phyloP scores from a whole-genome alignment of 176 grass and related monocot species.

The Lolium rigidum region DNA sequence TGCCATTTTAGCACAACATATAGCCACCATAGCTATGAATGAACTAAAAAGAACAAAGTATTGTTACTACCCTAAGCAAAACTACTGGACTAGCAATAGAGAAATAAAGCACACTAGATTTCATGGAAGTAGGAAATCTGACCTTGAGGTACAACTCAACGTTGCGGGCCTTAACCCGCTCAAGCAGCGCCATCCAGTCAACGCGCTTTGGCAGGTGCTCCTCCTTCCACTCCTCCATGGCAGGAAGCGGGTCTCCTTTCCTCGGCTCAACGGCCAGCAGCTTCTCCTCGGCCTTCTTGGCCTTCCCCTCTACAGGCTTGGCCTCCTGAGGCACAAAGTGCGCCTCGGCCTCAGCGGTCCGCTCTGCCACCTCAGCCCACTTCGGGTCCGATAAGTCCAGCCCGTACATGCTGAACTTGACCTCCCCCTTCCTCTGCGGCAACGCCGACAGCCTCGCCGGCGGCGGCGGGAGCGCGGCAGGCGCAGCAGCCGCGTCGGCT shows the following conservation, averaged over 20 bases:
- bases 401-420: slow-evolving; percentile 86
- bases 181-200: slow-evolving; percentile 82
- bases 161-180: slow-evolving; percentile 67
- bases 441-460: slow-evolving; percentile 52
- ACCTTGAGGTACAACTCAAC: slow-evolving; percentile 85
- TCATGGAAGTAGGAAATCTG: slow-evolving; percentile 33
- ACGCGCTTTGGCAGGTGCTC: slow-evolving; percentile 60
- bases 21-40: neutral
- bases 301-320: slow-evolving; percentile 67
- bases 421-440: slow-evolving; percentile 79
- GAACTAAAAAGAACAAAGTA: neutral
- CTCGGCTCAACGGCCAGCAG: slow-evolving; percentile 60
- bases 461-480: neutral
- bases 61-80: neutral
- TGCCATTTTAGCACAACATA: neutral
- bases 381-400: slow-evolving; percentile 81
- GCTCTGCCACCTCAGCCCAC: slow-evolving; percentile 86
- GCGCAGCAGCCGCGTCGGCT: slow-evolving; percentile 33
- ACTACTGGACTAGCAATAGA: slow-evolving; percentile 9
- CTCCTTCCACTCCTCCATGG: slow-evolving; percentile 87
- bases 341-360: slow-evolving; percentile 55
- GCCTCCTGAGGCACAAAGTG: slow-evolving; percentile 68
- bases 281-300: slow-evolving; percentile 70
- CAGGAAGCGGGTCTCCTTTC: slow-evolving; percentile 48
- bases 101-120: slow-evolving; percentile 7